Evolutionary conservation across 2,329 filamentous ascomycete species (phyloP).

Genomic region (Rhytidhysteron rufulum): DNA sequence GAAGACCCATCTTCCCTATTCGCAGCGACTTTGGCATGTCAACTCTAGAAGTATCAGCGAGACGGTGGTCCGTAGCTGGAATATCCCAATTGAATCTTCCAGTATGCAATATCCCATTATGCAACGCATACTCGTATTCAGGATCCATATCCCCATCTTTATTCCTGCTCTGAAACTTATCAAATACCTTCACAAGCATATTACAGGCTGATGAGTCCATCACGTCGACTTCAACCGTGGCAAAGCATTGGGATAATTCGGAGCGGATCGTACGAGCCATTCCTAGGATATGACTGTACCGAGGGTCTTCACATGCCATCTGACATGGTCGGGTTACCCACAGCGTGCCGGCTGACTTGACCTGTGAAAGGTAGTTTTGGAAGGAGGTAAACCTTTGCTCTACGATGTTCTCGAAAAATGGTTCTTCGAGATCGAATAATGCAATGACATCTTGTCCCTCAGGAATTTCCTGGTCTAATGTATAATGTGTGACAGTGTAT

Average conservation of each 20-base stretch:
- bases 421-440: constrained; percentile 15
- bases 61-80: too few relatives aligned
- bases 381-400: constrained; percentile 8
- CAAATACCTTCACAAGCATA: constrained; percentile 4
- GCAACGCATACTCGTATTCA: constrained; percentile 26
- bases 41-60: too few relatives aligned
- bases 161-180: constrained; percentile 4
- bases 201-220: background rate
- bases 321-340: constrained; percentile 26
- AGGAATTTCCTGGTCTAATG: constrained; percentile 7
- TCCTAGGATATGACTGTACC: constrained; percentile 23
- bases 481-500: constrained; percentile 1
- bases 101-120: constrained; percentile 17
- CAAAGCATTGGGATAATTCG: constrained; percentile 24
- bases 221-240: constrained; percentile 16
- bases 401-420: constrained; percentile 24
- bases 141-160: constrained; percentile 8
- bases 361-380: constrained; percentile 1
- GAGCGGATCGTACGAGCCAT: constrained; percentile 22
- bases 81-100: constrained; percentile 20
- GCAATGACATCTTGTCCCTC: constrained; percentile 16
- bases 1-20: constrained; percentile 14
- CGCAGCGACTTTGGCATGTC: constrained; percentile 8
- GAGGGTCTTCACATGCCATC: constrained; percentile 21
- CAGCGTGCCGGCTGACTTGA: constrained; percentile 14